These are phyloP conservation scores for Gamsiella multidivaricata DNA, from an alignment of 192 early-diverging fungal species.

Conservation along the genomic window DNA sequence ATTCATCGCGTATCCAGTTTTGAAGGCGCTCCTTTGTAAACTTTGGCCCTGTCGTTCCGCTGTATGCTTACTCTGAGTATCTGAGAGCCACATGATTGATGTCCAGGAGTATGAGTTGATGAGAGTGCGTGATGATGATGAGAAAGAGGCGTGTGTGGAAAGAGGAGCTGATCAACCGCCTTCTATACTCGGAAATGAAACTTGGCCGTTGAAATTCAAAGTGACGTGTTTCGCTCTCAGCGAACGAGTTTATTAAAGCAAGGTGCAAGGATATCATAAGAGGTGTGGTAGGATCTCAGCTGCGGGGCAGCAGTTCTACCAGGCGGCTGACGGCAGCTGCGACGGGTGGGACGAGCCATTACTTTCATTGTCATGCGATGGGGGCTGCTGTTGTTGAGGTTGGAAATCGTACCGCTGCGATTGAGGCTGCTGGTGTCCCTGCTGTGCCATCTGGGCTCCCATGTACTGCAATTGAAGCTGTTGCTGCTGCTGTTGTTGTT, in stretches of 20 bases:
- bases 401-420: constrained; percentile 23
- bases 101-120: neutral
- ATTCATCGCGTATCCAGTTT: neutral
- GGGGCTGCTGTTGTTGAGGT: constrained; percentile 20
- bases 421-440: constrained; percentile 5
- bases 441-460: constrained; percentile 41
- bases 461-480: constrained; percentile 47
- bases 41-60: neutral
- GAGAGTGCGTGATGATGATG: no score
- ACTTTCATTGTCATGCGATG: constrained; percentile 3
- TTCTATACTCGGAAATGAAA: no score
- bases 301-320: neutral
- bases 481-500: constrained; percentile 37
- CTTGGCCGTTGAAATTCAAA: no score
- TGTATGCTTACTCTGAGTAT: constrained; percentile 30
- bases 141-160: no score
- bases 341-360: neutral
- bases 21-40: no score
- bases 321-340: neutral
- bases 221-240: no score
- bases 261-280: no score
- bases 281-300: no score
- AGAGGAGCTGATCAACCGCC: no score
- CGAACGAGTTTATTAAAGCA: no score
- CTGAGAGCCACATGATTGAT: constrained; percentile 36